Conservation (phyloP, 495 filamentous ascomycete species). For the Aspergillus hancockii region DNA sequence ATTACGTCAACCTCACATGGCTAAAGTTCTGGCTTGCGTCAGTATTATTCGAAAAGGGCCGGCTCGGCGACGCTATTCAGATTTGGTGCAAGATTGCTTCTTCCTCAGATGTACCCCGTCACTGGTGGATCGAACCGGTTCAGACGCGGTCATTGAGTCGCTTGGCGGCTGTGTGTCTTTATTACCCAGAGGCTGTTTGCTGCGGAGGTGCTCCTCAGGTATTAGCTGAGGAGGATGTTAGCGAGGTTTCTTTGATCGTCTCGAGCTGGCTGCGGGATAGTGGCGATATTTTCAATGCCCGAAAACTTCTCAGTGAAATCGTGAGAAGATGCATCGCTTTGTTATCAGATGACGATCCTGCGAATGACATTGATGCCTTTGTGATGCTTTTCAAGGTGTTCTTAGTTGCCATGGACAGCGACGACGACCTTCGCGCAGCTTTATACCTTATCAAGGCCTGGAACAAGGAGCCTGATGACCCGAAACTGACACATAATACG, state of each 20-base stretch:
- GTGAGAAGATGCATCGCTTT: constrained; percentile 12
- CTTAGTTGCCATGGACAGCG: constrained; percentile 6
- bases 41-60: constrained; percentile 11
- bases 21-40: constrained; percentile 2
- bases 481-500: too few species aligned
- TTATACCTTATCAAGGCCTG: too few species aligned
- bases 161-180: constrained; percentile 7
- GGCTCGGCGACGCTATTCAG: not conserved
- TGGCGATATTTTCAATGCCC: constrained; percentile 7
- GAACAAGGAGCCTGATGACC: too few species aligned
- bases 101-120: not conserved
- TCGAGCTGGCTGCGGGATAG: too few species aligned
- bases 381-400: constrained; percentile 11
- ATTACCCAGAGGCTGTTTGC: not conserved
- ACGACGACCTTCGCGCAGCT: not conserved
- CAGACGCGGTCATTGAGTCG: constrained; percentile 1
- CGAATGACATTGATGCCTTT: constrained; percentile 7
- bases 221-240: too few species aligned
- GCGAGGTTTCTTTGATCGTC: too few species aligned
- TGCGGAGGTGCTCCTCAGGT: too few species aligned
- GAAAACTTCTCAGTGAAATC: constrained; percentile 9
- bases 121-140: not conserved
- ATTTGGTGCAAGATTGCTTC: constrained; percentile 5
- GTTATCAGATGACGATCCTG: constrained; percentile 11
- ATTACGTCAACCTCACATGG: not conserved